Evolutionary conservation across 352 stramenopile genomes (phyloP), one percentile per base, ranked within the genome.

Genomic region (Globisporangium polare): DNA sequence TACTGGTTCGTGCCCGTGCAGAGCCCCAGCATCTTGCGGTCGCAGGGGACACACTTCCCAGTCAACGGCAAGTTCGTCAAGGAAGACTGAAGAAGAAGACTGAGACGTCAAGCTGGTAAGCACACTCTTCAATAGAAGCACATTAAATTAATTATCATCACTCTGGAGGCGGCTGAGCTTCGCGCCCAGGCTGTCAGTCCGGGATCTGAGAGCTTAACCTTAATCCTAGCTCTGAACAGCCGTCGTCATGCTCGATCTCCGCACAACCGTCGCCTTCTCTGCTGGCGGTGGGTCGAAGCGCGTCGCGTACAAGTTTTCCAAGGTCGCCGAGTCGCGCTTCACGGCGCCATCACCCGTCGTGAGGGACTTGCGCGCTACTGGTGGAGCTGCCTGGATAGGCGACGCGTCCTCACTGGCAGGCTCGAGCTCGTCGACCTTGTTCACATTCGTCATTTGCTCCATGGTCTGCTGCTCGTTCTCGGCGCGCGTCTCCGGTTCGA

Each of bases 1-100:
- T 85, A 84, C 61, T 92, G 83, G 82, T 90, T 92, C 61, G 15
- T 95, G 2, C 86, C 86, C 3, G 20, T 93, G 1, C 76, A 79
- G 29, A 86, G 67, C 18, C 80, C 84, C 3, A 89, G 75, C 60
- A 64, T 80, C 22, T 24, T 77, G 24, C 63, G 71, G 33, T 69
- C 68, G 65, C 71, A 78, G 26, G 81, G 72, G 0, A 73, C 71
- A 31, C 66, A 53, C 29, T 92, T 92, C 53, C 74, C 77, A 13
- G 50, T 86, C 26, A 90, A 86, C 67, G 56, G 15, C 45, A 88
- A 80, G 56, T 73, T 72, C 60, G 31, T 53, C 24, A 89, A 89
- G 52, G 50, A 68, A 26, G 75, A 88, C 60, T 90, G 78, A 74
- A 67, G 46, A 22, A 18, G 53, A 24, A 24, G 39, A 45, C 39